Evolutionary conservation across 2,329 filamentous ascomycete species (phyloP), one percentile per base, ranked within the genome.

Genomic region (Lasiodiplodia sp.): DNA sequence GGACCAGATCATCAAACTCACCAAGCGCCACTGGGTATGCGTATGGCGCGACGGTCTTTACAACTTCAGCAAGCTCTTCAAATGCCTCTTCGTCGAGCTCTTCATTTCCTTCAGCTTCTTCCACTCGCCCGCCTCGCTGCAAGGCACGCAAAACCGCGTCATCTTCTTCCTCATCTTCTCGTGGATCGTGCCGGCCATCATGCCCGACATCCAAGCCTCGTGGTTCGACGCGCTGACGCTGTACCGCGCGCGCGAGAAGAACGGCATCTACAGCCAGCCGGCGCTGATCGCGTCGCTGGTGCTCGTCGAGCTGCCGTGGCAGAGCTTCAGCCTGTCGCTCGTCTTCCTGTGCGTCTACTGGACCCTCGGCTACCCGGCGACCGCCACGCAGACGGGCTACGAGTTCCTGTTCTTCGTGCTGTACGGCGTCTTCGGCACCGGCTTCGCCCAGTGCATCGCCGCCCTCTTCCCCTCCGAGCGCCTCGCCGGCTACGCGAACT

Each of bases 231-330:
- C 88, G 53, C 85, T 91, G 4, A 83, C 86, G 40, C 83, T 95
- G 25, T 95, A 92, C 80, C 82, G 90, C 75, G 88, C 86, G 1
- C 86, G 92, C 5, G 92, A 96, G 77, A 86, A 89, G 60, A 92
- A 87, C n/a, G 93, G 93, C 77, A 93, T 93, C 31, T 96, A 95
- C 79, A 89, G 87, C 2, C 93, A 91, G 91, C 79, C 86, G 16
- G 90, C 91, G 0, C 92, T 91, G 78, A 86, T 87, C 0, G 88
- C 87, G 2, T 89, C 87, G 0, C 85, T 86, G 1, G 85, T 93
- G 4, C 72, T 92, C 0, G 88, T 87, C n/a, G 92, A 94, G 77
- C 83, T 94, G 0, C 92, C 92, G 0, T 92, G 92, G 71, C 85
- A 86, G 0, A 80, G 92, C 16, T 75, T 92, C 5, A 87, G 88